Percentiles rank a stretch among this genome's conserved stretches.
phyloP scores from a whole-genome alignment of 2,329 filamentous ascomycete genomes.

The Venturia effusa region DNA sequence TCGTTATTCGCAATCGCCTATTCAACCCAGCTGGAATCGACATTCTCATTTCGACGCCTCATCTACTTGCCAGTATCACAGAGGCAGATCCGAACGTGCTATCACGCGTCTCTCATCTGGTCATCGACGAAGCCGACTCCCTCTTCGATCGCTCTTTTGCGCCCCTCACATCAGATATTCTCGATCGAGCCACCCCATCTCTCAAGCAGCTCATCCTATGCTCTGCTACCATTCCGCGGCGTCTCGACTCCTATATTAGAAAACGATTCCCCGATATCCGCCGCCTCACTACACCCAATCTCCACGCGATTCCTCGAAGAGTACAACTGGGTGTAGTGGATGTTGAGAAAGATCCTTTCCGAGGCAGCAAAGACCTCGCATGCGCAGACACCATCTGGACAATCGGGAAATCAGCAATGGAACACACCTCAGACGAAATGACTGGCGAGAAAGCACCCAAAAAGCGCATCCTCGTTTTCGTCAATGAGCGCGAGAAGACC shows the following conservation, averaged over 20 bases:
- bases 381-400: slow-evolving; percentile 93
- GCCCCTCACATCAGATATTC: slow-evolving; percentile 67
- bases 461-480: slow-evolving; percentile 87
- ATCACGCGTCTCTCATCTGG: slow-evolving; percentile 77
- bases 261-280: slow-evolving; percentile 71
- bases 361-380: slow-evolving; percentile 82
- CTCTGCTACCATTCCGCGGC: slow-evolving; percentile 88
- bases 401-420: slow-evolving; percentile 65
- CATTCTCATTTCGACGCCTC: slow-evolving; percentile 76
- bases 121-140: slow-evolving; percentile 93
- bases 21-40: slow-evolving; percentile 77
- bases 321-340: slow-evolving; percentile 92
- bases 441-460: slow-evolving; percentile 13
- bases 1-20: slow-evolving; percentile 72
- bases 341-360: slow-evolving; percentile 83
- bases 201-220: slow-evolving; percentile 82
- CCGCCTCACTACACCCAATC: slow-evolving; percentile 85
- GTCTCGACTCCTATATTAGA: slow-evolving; percentile 75
- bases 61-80: slow-evolving; percentile 78
- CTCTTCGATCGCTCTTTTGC: slow-evolving; percentile 89
- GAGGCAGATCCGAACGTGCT: slow-evolving; percentile 85
- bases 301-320: slow-evolving; percentile 89
- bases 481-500: slow-evolving; percentile 89
- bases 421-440: slow-evolving; percentile 38
- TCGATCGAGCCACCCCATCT: slow-evolving; percentile 72